These are phyloP conservation scores for Cynanchum wilfordii DNA, from an alignment of 257 asterid genomes.

Conservation along the genomic window DNA sequence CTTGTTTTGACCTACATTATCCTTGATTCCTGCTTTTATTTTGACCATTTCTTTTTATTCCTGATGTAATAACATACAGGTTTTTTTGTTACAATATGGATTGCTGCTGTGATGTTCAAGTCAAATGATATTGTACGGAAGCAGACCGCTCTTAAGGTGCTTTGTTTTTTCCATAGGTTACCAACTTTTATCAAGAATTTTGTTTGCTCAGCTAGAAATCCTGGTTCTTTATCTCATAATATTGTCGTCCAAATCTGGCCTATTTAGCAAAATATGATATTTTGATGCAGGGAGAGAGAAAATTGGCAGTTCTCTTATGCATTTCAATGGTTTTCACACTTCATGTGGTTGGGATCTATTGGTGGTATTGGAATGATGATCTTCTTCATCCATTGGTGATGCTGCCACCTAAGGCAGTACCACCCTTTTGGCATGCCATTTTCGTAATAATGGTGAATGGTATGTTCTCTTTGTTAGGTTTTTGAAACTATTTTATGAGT, in stretches of 20 bases:
- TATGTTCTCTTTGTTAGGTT: slow-evolving; percentile 29
- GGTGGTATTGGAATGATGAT: slow-evolving; percentile 79
- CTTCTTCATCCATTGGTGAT: slow-evolving; percentile 62
- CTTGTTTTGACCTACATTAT: neutral
- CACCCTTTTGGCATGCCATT: slow-evolving; percentile 89
- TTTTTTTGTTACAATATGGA: slow-evolving; percentile 62
- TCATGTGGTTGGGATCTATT: slow-evolving; percentile 64
- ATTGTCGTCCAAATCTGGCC: neutral
- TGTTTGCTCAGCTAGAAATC: slow-evolving; percentile 13
- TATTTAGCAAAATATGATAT: slow-evolving; percentile 18
- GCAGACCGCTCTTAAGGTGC: slow-evolving; percentile 90
- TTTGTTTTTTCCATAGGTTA: neutral
- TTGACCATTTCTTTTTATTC: neutral
- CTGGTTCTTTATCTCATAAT: neutral
- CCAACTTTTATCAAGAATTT: slow-evolving; percentile 4
- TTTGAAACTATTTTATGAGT: neutral
- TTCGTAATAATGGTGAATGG: slow-evolving; percentile 89
- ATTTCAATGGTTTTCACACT: slow-evolving; percentile 42
- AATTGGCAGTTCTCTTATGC: slow-evolving; percentile 42
- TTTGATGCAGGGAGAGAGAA: slow-evolving; percentile 71
- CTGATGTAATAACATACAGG: slow-evolving; percentile 39
- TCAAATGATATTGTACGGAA: slow-evolving; percentile 75
- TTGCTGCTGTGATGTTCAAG: slow-evolving; percentile 84
- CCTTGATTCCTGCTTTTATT: neutral
- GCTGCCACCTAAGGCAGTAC: slow-evolving; percentile 82